Percentiles rank a stretch among this genome's conserved stretches.
phyloP scores from a whole-genome alignment of 257 asterid genomes.

The Solanum rostratum region DNA sequence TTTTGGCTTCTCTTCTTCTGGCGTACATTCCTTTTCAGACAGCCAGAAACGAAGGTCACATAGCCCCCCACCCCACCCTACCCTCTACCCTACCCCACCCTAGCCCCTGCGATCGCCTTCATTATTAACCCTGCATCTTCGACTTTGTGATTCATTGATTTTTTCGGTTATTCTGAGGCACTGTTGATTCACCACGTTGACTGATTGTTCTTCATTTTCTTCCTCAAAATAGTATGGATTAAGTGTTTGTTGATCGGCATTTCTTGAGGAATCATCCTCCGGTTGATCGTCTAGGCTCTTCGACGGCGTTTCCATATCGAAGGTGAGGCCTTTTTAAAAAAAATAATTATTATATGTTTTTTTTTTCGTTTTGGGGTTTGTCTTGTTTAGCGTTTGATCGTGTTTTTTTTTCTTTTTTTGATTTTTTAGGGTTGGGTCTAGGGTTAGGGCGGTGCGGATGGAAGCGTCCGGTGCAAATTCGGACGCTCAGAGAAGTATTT shows the following conservation, averaged over 20 bases:
- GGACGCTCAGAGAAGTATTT: conserved; percentile 44
- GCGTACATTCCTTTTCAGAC: not conserved
- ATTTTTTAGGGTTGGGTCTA: conserved; percentile 38
- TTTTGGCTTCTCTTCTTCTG: not conserved
- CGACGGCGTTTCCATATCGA: conserved; percentile 54
- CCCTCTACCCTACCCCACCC: not conserved
- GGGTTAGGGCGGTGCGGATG: conserved; percentile 45
- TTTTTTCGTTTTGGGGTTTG: not conserved
- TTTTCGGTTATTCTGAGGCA: not conserved
- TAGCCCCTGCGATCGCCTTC: not conserved
- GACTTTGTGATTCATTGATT: not conserved
- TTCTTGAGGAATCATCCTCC: not conserved
- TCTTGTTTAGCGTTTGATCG: not conserved
- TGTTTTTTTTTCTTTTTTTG: not conserved
- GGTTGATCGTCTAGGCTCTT: conserved; percentile 7
- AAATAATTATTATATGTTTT: not conserved
- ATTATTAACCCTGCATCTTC: not conserved
- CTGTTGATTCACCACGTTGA: not conserved
- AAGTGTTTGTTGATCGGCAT: not conserved
- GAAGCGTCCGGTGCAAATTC: conserved; percentile 67
- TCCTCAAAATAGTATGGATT: not conserved
- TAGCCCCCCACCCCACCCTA: not conserved
- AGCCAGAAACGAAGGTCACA: not conserved
- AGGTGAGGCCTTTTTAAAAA: conserved; percentile 9
- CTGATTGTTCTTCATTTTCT: not conserved